Evolutionary conservation across 306 rosid species (phyloP), one percentile per base, ranked within the genome.

Genomic region (Lithocarpus polystachyus): DNA sequence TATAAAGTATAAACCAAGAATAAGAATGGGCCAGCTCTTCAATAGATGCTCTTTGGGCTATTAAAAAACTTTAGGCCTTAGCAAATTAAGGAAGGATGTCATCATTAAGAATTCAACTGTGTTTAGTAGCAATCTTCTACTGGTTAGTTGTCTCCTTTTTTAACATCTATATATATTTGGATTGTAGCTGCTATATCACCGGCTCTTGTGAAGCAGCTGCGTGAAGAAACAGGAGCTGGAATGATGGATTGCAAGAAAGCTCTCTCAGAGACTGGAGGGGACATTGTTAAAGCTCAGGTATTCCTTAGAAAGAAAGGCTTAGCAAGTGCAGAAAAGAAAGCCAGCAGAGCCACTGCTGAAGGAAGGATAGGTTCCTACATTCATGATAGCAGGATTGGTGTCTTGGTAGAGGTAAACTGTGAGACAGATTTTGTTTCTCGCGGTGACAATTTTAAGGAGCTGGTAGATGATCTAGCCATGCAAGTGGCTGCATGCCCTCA

Each of bases 231-330:
- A 5, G 99, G 99, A 76, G 99, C 99, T 56, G 98, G 99, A 87
- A 96, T 96, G 99, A 96, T 96, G 99, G 98, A 96, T 81, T 96
- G 99, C 94, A 96, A 96, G 85, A 93, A 87, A 1, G 96, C 98
- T 43, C 84, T 96, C 53, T 77, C 93, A 0, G 98, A 93, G 86
- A 88, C 92, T 48, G 96, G 84, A 48, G 96, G 98, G 14, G 96
- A 92, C 87, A 84, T 90, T 77, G 75, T 76, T 53, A 89, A 91
- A 86, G 98, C 99, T 82, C 96, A 81, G 80, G 99, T 93, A 74
- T 87, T 87, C 81, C 99, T 96, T 26, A 84, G 99, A 57, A 91
- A 89, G 73, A 96, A 96, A 89, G 99, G 99, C 74, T 86, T 96
- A 77, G 92, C 98, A 23, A 93, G 99, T 77, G 99, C 99, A 53